Percentiles rank a stretch among this genome's conserved stretches.
Evolutionary conservation across 805 yeast genomes (phyloP).

Genomic region (Spathaspora sp.): DNA sequence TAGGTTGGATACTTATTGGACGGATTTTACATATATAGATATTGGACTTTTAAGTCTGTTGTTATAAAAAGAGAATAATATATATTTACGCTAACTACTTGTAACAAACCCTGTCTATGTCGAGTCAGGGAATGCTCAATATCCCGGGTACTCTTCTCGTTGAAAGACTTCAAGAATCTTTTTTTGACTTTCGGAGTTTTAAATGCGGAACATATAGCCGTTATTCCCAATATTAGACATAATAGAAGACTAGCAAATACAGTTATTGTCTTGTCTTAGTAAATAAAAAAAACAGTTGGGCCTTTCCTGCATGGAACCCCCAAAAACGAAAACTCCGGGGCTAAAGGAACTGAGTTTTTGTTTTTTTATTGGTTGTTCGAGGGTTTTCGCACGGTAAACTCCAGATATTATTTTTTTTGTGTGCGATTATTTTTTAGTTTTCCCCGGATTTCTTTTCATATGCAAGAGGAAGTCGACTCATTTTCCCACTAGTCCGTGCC

Average conservation of each 20-base stretch:
- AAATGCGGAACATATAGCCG: background rate
- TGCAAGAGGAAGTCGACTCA: background rate
- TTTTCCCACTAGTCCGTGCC: background rate
- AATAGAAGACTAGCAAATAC: background rate
- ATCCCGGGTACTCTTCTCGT: too few species aligned
- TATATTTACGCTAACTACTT: too few species aligned
- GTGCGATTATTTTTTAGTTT: background rate
- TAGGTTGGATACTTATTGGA: background rate
- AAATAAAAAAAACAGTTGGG: background rate
- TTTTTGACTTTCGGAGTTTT: background rate
- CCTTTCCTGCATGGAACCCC: background rate
- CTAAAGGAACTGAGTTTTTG: background rate
- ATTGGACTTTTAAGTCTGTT: background rate
- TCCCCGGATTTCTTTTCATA: conserved; percentile 2
- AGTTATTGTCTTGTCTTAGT: background rate
- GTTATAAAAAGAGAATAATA: background rate
- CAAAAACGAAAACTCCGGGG: background rate
- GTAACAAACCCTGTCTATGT: too few species aligned
- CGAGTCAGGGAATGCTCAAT: too few species aligned
- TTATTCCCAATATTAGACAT: too few species aligned
- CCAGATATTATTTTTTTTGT: background rate
- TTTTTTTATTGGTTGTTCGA: background rate
- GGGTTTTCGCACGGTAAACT: background rate
- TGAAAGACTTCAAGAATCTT: too few species aligned
- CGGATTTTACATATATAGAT: background rate